Base-by-base conservation (phyloP, 352 stramenopile species). In the Phytophthora quininea region DNA sequence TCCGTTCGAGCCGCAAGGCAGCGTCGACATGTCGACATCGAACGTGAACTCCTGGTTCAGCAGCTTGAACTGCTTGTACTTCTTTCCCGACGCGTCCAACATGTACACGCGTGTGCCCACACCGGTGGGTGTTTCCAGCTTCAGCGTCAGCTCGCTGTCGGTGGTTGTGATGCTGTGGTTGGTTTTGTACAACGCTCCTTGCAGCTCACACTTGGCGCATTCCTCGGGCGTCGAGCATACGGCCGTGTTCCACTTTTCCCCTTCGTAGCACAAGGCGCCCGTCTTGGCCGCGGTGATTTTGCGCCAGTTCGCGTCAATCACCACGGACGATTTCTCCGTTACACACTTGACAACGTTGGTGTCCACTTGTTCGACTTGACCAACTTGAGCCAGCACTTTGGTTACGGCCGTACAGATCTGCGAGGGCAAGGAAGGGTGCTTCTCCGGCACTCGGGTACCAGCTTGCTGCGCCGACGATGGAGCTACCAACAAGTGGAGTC, bases 301-400 rank as follows among this genome's bases (percentile, higher is more conserved):
- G 52, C 80, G 78, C 76, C 80, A 84, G 61, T 87, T 86, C 35
- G 78, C 76, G 49, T 89, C 80, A 6, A 89, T 69, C 42, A 89
- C 80, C 56, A 89, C 62, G 29, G 77, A 84, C 19, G 75, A 86
- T 15, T 64, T 43, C 27, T 79, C 68, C 29, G 63, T 66, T 9
- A 69, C 61, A 38, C 80, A 89, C 2, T 76, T 67, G 19, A 64
- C 64, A 15, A 62, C 60, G 33, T 56, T 52, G 9, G 43, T 29
- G 60, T 67, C 52, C 19, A 0, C 19, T 24, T 24, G 19, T 24
- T 24, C 19, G n/a, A 62, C 42, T 35, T 61, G 59, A 9, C 47
- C 43, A 10, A 67, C 51, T 48, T 62, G 59, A 10, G 50, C 31
- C n/a, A 67, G 33, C 35, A 67, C 60, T 10, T 67, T 24, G 8